Conservation (phyloP, 345 rosid species). For the Xanthoceras sorbifolium region DNA sequence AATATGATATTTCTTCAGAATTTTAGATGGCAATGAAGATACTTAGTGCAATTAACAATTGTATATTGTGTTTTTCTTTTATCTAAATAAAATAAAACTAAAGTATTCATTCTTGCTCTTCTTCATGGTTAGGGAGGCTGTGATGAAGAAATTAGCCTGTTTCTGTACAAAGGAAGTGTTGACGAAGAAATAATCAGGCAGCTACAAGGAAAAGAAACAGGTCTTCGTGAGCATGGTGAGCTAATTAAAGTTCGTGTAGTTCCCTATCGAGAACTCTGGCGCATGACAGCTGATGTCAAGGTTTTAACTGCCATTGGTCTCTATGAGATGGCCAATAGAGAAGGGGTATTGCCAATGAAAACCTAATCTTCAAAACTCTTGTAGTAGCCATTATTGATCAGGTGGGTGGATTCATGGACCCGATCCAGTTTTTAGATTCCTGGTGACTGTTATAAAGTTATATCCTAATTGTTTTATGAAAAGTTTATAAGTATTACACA, state of each 20-base stretch:
- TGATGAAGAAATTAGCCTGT: slow-evolving; percentile 84
- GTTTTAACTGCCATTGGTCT: slow-evolving; percentile 69
- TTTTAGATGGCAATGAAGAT: background rate
- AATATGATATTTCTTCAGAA: background rate
- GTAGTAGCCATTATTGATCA: background rate
- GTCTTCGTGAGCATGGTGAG: slow-evolving; percentile 74
- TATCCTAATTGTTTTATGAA: too few species aligned
- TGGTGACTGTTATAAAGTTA: background rate
- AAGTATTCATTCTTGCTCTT: background rate
- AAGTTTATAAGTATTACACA: background rate
- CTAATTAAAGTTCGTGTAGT: slow-evolving; percentile 71
- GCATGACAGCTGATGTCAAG: slow-evolving; percentile 71
- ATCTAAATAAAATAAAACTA: background rate
- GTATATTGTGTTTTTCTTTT: background rate
- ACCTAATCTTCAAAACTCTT: slow-evolving; percentile 9
- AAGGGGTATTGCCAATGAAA: slow-evolving; percentile 49
- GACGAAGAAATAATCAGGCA: slow-evolving; percentile 53
- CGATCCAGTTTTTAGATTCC: background rate
- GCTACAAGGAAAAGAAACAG: slow-evolving; percentile 84
- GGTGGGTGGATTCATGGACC: background rate
- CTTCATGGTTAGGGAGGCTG: slow-evolving; percentile 72
- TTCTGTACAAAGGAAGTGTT: slow-evolving; percentile 65
- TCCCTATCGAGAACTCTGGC: slow-evolving; percentile 76
- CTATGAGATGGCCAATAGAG: slow-evolving; percentile 74
- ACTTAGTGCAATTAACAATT: background rate